phyloP scores from a whole-genome alignment of 2,329 filamentous ascomycete genomes.

The Nigrograna mackinnonii region DNA sequence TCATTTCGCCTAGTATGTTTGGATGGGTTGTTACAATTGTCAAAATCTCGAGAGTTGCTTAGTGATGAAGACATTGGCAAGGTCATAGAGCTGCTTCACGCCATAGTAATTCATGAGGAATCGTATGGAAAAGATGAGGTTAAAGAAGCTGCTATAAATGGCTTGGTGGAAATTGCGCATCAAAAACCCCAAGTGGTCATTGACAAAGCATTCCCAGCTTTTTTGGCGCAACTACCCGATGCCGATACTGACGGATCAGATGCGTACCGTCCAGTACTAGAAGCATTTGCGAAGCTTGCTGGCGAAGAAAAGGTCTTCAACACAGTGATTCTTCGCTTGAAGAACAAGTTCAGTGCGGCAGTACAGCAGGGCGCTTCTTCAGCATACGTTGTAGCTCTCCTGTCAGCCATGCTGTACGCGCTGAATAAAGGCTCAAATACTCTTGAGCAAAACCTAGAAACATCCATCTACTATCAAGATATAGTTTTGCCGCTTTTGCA shows the following conservation, averaged over 20 bases:
- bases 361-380: conserved; percentile 56
- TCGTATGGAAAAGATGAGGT: conserved; percentile 60
- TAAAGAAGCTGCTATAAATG: conserved; percentile 61
- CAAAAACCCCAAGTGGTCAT: conserved; percentile 65
- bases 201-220: conserved; percentile 67
- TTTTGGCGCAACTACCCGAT: conserved; percentile 67
- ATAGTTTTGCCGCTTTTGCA: conserved; percentile 48
- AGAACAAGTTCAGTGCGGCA: conserved; percentile 64
- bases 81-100: conserved; percentile 63
- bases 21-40: conserved; percentile 48
- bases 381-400: conserved; percentile 61
- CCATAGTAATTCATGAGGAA: conserved; percentile 64
- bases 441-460: conserved; percentile 47
- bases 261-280: conserved; percentile 60
- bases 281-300: conserved; percentile 67
- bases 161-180: conserved; percentile 64
- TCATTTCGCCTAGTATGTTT: conserved; percentile 53
- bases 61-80: conserved; percentile 47
- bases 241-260: conserved; percentile 50
- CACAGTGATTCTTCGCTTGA: conserved; percentile 63
- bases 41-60: conserved; percentile 45
- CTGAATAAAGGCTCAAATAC: conserved; percentile 60
- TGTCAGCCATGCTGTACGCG: conserved; percentile 65
- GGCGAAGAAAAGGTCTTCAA: conserved; percentile 66
- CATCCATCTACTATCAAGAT: conserved; percentile 49